Base-by-base conservation (phyloP, 139 green algal species). In the Astrephomene gubernaculifera region DNA sequence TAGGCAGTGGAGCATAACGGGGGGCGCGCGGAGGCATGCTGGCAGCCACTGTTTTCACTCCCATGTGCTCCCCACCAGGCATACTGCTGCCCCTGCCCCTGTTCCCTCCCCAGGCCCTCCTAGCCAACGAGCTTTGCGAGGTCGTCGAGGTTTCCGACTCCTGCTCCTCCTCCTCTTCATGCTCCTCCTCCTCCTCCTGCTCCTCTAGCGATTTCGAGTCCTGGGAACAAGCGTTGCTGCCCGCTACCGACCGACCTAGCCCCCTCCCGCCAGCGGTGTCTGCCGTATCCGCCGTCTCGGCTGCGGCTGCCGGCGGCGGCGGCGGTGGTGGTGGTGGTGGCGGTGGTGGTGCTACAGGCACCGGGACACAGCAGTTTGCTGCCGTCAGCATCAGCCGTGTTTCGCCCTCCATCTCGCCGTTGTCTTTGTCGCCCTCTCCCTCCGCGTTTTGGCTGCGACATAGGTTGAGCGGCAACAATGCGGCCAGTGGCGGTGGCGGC, bases 111-210 rank as follows among this genome's bases (percentile, higher is more conserved):
- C 49, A 81, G 73, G 73, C 35, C 33, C 73, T 81, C 9, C 73
- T 81, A 1, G 38, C 52, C 29, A 52, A 70, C 24, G 73, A 70
- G 54, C 36, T 81, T 52, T 81, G 73, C 19, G 73, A 81, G 36
- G 14, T 36, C 22, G 73, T 81, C 35, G 73, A 81, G 73, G 73
- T 54, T 6, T 38, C 53, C 27, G 73, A 81, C 45, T 69, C 72
- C 14, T 45, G 67, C 0, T 68, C 72, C 29, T 25, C 9, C 69
- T 63, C 70, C 12, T 25, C 12, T 17, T 57, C 49, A 17, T 12
- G 49, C 49, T 12, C 49, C 49, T 57, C 49, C 49, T 57, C 49
- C 31, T 70, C 63, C 3, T n/a, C 10, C n/a, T 41, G 49, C 49
- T 43, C 31, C 9, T 43, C n/a, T n/a, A n/a, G n/a, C 21, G 49